phyloP scores from a whole-genome alignment of 208 protist species.

The Leptomonas pyrrhocoris region DNA sequence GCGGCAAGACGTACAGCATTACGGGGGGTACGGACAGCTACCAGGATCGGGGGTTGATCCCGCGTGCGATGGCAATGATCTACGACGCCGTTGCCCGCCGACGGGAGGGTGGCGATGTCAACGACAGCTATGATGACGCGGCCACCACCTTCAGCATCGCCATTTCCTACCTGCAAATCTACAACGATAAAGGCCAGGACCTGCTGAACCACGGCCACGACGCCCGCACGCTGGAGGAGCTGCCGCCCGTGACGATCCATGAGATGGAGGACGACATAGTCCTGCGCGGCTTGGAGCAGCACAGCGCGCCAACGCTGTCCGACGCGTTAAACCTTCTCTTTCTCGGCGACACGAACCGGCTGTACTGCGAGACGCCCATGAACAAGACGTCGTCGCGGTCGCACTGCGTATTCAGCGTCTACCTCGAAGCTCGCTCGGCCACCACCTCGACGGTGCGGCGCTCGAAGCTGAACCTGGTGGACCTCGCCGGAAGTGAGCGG shows the following conservation, averaged over 20 bases:
- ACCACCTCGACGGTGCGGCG: slow-evolving; percentile 57
- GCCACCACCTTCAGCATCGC: slow-evolving; percentile 45
- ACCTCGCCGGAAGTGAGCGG: slow-evolving; percentile 94
- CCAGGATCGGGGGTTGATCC: slow-evolving; percentile 87
- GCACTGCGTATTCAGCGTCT: slow-evolving; percentile 92
- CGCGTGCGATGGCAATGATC: slow-evolving; percentile 82
- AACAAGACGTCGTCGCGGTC: slow-evolving; percentile 93
- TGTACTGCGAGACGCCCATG: slow-evolving; percentile 92
- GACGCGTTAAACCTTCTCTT: slow-evolving; percentile 87
- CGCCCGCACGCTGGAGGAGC: slow-evolving; percentile 76
- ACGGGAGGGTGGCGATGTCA: slow-evolving; percentile 31
- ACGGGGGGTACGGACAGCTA: slow-evolving; percentile 89
- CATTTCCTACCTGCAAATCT: slow-evolving; percentile 91
- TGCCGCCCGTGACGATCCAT: slow-evolving; percentile 69
- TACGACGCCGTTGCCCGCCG: slow-evolving; percentile 68
- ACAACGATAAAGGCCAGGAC: slow-evolving; percentile 92
- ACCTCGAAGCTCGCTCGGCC: slow-evolving; percentile 62
- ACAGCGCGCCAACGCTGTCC: slow-evolving; percentile 65
- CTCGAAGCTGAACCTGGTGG: slow-evolving; percentile 88
- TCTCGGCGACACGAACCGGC: slow-evolving; percentile 85
- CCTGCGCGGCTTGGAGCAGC: slow-evolving; percentile 68
- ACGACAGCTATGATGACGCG: no score
- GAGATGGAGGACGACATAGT: slow-evolving; percentile 67
- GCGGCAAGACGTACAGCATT: slow-evolving; percentile 92
- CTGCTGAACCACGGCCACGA: slow-evolving; percentile 90